Evolutionary conservation across 1,284 basidiomycete genomes (phyloP).

Genomic region (Pholiota adiposa): DNA sequence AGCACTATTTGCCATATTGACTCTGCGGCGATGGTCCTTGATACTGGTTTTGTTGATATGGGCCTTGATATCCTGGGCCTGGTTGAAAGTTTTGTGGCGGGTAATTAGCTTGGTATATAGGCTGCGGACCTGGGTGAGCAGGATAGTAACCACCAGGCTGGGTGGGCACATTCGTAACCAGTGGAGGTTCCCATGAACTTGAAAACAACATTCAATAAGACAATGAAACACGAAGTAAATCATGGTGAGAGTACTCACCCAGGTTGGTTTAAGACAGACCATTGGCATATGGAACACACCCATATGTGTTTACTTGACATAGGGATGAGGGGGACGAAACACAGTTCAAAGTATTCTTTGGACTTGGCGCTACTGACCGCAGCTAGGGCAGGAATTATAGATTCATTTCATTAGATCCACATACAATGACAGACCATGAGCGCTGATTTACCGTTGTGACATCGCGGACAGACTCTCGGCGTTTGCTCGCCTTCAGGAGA

Average conservation of each 20-base stretch:
- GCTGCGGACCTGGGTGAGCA: slow-evolving; percentile 18
- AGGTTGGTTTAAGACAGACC: slow-evolving; percentile 29
- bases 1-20: background rate
- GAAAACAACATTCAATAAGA: slow-evolving; percentile 12
- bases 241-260: slow-evolving; percentile 10
- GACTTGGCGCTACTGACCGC: slow-evolving; percentile 37
- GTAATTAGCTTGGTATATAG: slow-evolving; percentile 17
- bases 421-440: background rate
- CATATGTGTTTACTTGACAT: slow-evolving; percentile 40
- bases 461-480: slow-evolving; percentile 42
- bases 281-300: slow-evolving; percentile 41
- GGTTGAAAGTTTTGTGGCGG: slow-evolving; percentile 8
- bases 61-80: slow-evolving; percentile 16
- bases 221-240: background rate
- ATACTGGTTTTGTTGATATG: slow-evolving; percentile 4
- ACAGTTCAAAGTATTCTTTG: slow-evolving; percentile 41
- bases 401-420: background rate
- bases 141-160: slow-evolving; percentile 28
- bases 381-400: slow-evolving; percentile 22
- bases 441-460: slow-evolving; percentile 38
- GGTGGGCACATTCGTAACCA: slow-evolving; percentile 20
- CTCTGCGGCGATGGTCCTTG: background rate
- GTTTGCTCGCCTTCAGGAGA: slow-evolving; percentile 39
- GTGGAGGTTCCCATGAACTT: slow-evolving; percentile 27
- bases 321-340: slow-evolving; percentile 41